These are phyloP conservation scores for Lactarius trivialis DNA, from an alignment of 768 basidiomycete genomes.

Conservation along the genomic window DNA sequence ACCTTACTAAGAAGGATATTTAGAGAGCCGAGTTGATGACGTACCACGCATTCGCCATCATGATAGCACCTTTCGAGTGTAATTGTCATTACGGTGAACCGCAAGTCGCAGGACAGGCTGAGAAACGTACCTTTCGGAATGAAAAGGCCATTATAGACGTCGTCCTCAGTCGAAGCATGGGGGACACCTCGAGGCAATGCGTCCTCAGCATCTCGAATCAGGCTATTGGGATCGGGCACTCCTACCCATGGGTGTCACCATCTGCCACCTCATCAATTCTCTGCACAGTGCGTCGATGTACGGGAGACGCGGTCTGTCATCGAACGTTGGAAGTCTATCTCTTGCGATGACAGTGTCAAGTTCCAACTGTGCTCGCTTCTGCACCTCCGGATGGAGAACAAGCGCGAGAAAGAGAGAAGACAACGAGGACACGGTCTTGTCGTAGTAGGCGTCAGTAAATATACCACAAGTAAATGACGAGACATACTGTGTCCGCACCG, in stretches of 20 bases:
- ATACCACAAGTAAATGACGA: not conserved
- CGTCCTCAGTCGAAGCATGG: slow-evolving; percentile 3
- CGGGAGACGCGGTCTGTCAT: slow-evolving; percentile 26
- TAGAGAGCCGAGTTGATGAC: not conserved
- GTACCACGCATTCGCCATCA: slow-evolving; percentile 12
- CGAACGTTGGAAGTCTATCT: slow-evolving; percentile 26
- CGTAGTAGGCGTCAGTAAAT: not conserved
- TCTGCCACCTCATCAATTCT: slow-evolving; percentile 27
- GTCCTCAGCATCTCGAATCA: not conserved
- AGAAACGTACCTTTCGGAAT: slow-evolving; percentile 10
- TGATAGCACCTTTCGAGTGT: not conserved
- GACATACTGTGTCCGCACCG: slow-evolving; percentile 25
- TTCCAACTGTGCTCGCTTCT: slow-evolving; percentile 26
- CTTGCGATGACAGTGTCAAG: slow-evolving; percentile 26
- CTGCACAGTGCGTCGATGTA: slow-evolving; percentile 28
- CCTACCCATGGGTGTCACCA: slow-evolving; percentile 15
- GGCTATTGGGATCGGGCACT: not conserved
- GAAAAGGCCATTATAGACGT: slow-evolving; percentile 9
- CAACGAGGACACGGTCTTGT: slow-evolving; percentile 22
- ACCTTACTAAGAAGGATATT: not conserved
- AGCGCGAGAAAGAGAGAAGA: slow-evolving; percentile 28
- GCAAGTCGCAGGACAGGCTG: too few species aligned
- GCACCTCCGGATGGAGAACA: slow-evolving; percentile 27
- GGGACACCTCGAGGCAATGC: not conserved
- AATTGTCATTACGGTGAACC: not conserved